These are phyloP conservation scores for Hypomontagnella submonticulosa DNA, from an alignment of 495 filamentous ascomycete species.

Conservation along the genomic window DNA sequence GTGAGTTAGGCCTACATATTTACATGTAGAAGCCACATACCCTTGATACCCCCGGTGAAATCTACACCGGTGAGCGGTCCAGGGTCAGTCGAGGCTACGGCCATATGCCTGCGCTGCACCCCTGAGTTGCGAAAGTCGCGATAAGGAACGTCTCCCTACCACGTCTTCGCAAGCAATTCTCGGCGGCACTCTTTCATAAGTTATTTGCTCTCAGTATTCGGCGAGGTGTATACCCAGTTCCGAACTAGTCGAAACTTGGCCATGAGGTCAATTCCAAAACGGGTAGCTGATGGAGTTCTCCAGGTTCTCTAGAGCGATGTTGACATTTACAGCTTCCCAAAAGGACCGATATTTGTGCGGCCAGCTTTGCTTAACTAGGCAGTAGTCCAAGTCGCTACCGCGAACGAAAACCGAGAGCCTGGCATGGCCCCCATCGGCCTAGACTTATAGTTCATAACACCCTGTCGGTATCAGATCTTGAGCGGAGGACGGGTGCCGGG, in stretches of 20 bases:
- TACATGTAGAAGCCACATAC: background rate
- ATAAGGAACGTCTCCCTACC: constrained; percentile 6
- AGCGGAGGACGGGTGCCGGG: constrained; percentile 36
- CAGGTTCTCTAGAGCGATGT: constrained; percentile 13
- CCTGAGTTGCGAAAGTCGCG: constrained; percentile 5
- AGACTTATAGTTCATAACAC: constrained; percentile 33
- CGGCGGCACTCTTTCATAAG: constrained; percentile 4
- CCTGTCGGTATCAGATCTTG: constrained; percentile 43
- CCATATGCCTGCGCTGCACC: constrained; percentile 15
- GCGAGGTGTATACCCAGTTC: constrained; percentile 23
- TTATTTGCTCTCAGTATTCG: constrained; percentile 1
- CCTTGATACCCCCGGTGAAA: constrained; percentile 22
- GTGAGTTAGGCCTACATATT: constrained; percentile 20
- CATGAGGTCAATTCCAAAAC: constrained; percentile 16
- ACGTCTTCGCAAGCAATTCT: constrained; percentile 16
- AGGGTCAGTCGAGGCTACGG: constrained; percentile 11
- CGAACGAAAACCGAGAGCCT: constrained; percentile 29
- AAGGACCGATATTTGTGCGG: constrained; percentile 40
- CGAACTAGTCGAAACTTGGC: constrained; percentile 22
- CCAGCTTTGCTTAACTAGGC: constrained; percentile 23
- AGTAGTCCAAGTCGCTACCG: constrained; percentile 32
- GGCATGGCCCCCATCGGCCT: constrained; percentile 35
- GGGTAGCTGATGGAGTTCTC: constrained; percentile 29
- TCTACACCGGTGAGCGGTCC: constrained; percentile 32
- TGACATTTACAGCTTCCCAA: constrained; percentile 35